A percentile compares a stretch with the other conserved stretches of the same genome.
Evolutionary conservation across 805 yeast species (phyloP).

Genomic region (Candida insectorum): DNA sequence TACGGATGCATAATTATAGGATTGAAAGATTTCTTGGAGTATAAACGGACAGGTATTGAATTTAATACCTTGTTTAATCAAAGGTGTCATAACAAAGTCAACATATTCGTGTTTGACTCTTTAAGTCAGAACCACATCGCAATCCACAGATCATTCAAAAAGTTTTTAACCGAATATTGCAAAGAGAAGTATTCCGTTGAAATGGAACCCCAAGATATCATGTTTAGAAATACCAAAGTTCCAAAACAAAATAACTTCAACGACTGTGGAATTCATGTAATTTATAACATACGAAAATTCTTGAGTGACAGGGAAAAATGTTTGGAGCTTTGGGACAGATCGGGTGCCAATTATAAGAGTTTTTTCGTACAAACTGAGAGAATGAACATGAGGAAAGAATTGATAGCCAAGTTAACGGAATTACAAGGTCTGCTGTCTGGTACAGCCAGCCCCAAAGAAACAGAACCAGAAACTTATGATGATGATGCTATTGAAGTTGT

Average conservation of each 20-base stretch:
- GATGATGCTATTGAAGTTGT: slow-evolving; percentile 9
- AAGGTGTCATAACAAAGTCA: slow-evolving; percentile 14
- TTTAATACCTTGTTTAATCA: slow-evolving; percentile 5
- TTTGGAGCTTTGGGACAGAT: slow-evolving; percentile 44
- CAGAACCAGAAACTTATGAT: slow-evolving; percentile 2
- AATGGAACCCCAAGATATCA: slow-evolving; percentile 45
- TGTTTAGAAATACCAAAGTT: slow-evolving; percentile 50
- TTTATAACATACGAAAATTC: slow-evolving; percentile 65
- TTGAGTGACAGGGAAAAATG: slow-evolving; percentile 48
- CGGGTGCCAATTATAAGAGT: slow-evolving; percentile 7
- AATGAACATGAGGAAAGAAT: slow-evolving; percentile 23
- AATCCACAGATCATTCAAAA: slow-evolving; percentile 50
- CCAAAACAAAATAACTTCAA: slow-evolving; percentile 86
- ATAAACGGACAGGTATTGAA: neutral
- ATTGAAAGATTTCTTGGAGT: slow-evolving; percentile 31
- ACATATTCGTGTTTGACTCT: slow-evolving; percentile 72
- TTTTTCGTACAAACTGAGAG: slow-evolving; percentile 28
- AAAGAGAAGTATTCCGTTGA: slow-evolving; percentile 53
- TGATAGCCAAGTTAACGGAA: slow-evolving; percentile 20
- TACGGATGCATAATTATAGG: slow-evolving; percentile 71
- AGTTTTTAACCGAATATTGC: slow-evolving; percentile 66
- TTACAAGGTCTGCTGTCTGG: no score
- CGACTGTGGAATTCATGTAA: slow-evolving; percentile 93
- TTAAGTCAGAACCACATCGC: slow-evolving; percentile 56
- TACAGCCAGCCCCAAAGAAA: no score